These are phyloP conservation scores for Termitomyces titanicus DNA, from an alignment of 768 basidiomycete species.

Conservation along the genomic window DNA sequence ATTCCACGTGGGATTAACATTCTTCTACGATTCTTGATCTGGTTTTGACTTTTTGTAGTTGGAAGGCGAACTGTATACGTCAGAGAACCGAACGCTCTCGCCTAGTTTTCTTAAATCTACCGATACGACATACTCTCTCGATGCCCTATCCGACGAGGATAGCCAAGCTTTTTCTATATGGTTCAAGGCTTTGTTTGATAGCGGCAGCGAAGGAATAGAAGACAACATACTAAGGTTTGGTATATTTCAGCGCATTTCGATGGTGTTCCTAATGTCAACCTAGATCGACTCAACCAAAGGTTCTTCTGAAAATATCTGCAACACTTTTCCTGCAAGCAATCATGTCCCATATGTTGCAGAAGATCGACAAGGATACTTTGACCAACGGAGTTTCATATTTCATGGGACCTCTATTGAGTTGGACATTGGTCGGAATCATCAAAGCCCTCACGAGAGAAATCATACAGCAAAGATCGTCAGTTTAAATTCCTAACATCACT, in stretches of 20 bases:
- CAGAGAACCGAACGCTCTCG: constrained; percentile 42
- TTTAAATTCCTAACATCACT: background rate
- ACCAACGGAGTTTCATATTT: constrained; percentile 79
- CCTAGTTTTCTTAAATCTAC: constrained; percentile 49
- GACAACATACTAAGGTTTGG: constrained; percentile 66
- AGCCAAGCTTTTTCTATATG: constrained; percentile 47
- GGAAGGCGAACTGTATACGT: constrained; percentile 40
- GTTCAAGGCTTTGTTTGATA: constrained; percentile 80
- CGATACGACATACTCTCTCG: constrained; percentile 35
- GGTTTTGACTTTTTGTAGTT: constrained; percentile 37
- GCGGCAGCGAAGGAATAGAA: constrained; percentile 76
- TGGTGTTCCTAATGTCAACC: background rate
- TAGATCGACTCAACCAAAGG: constrained; percentile 70
- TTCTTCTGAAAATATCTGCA: constrained; percentile 62
- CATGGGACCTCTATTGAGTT: constrained; percentile 65
- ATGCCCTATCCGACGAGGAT: constrained; percentile 42
- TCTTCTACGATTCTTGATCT: background rate
- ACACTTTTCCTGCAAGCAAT: constrained; percentile 67
- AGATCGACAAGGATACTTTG: constrained; percentile 65
- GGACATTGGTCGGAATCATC: constrained; percentile 77
- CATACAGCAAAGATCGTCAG: constrained; percentile 51
- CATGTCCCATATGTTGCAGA: constrained; percentile 37
- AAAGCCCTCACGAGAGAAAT: constrained; percentile 61
- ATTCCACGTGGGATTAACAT: constrained; percentile 47
- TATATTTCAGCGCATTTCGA: background rate